Percentiles rank a stretch among this genome's conserved stretches.
Conservation (phyloP, 2,329 filamentous ascomycete genomes). For the Ophiostoma perfectum region DNA sequence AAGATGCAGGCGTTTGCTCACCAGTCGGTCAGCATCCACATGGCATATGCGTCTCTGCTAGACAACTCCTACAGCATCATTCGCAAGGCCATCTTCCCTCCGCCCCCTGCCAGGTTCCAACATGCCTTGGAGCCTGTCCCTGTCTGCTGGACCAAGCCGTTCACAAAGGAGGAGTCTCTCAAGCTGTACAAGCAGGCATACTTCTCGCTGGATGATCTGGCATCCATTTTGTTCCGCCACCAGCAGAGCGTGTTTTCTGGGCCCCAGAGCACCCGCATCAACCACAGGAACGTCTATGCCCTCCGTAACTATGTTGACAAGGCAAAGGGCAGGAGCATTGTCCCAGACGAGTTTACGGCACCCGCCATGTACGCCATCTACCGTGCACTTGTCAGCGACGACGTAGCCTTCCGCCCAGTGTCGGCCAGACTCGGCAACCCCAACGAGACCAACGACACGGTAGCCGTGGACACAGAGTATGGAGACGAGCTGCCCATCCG, state of each 20-base stretch:
- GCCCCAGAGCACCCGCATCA: background rate
- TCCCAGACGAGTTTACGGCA: slow-evolving; percentile 37
- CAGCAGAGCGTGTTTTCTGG: slow-evolving; percentile 12
- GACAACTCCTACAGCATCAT: slow-evolving; percentile 37
- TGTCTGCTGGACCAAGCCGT: slow-evolving; percentile 1
- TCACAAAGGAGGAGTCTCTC: background rate
- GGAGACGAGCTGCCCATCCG: slow-evolving; percentile 11
- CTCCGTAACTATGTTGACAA: slow-evolving; percentile 25
- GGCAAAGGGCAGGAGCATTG: slow-evolving; percentile 28
- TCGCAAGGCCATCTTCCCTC: slow-evolving; percentile 12
- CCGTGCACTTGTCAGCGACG: slow-evolving; percentile 54
- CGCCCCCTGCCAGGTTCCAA: background rate
- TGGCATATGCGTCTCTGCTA: slow-evolving; percentile 44
- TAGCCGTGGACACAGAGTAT: slow-evolving; percentile 29
- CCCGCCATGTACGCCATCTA: slow-evolving; percentile 64
- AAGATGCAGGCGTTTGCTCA: slow-evolving; percentile 45
- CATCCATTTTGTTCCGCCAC: slow-evolving; percentile 38
- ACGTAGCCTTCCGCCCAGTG: slow-evolving; percentile 53
- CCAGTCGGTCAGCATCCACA: slow-evolving; percentile 42
- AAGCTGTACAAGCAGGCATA: slow-evolving; percentile 25
- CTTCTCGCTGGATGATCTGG: slow-evolving; percentile 48
- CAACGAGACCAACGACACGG: slow-evolving; percentile 9
- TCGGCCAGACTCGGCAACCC: slow-evolving; percentile 38
- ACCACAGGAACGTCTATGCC: slow-evolving; percentile 6
- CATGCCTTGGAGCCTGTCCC: background rate